Percentiles rank a stretch among this genome's conserved stretches.
These are phyloP conservation scores for Neopestalotiopsis clavispora DNA, from an alignment of 2,329 filamentous ascomycete species.

Conservation along the genomic window DNA sequence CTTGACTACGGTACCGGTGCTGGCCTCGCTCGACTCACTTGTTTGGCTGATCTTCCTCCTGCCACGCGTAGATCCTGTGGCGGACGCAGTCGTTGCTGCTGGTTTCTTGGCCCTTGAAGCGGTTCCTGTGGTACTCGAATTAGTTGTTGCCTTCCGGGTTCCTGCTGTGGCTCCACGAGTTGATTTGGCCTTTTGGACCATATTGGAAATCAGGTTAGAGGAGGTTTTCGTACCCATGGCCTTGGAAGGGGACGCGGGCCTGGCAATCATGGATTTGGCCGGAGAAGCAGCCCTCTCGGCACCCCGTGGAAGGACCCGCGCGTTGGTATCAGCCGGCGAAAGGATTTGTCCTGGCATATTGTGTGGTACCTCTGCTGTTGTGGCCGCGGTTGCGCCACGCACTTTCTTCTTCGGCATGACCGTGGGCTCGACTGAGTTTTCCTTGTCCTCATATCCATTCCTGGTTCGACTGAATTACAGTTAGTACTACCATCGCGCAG, in stretches of 20 bases:
- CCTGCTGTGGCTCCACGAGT: conserved; percentile 50
- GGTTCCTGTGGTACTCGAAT: conserved; percentile 38
- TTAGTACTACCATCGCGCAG: conserved; percentile 17
- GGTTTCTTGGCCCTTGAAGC: conserved; percentile 39
- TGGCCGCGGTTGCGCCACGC: conserved; percentile 47
- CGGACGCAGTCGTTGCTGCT: conserved; percentile 41
- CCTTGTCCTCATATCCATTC: conserved; percentile 69
- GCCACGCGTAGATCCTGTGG: conserved; percentile 51
- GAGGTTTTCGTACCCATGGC: conserved; percentile 43
- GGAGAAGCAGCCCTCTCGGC: conserved; percentile 35
- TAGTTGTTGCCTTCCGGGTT: conserved; percentile 52
- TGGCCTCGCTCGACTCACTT: conserved; percentile 68
- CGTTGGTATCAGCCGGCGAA: conserved; percentile 84
- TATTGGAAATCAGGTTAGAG: conserved; percentile 54
- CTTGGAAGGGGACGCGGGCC: conserved; percentile 68
- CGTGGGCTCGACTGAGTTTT: conserved; percentile 66
- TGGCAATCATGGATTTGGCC: conserved; percentile 60
- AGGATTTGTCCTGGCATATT: conserved; percentile 65
- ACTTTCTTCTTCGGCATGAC: conserved; percentile 75
- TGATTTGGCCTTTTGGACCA: conserved; percentile 66
- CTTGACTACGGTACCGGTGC: conserved; percentile 68
- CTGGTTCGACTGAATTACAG: conserved; percentile 61
- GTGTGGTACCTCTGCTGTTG: conserved; percentile 43
- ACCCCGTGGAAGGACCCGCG: conserved; percentile 54
- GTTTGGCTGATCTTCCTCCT: conserved; percentile 60